Base-by-base conservation (phyloP, 257 asterid species). In the Marsdenia floribunda region DNA sequence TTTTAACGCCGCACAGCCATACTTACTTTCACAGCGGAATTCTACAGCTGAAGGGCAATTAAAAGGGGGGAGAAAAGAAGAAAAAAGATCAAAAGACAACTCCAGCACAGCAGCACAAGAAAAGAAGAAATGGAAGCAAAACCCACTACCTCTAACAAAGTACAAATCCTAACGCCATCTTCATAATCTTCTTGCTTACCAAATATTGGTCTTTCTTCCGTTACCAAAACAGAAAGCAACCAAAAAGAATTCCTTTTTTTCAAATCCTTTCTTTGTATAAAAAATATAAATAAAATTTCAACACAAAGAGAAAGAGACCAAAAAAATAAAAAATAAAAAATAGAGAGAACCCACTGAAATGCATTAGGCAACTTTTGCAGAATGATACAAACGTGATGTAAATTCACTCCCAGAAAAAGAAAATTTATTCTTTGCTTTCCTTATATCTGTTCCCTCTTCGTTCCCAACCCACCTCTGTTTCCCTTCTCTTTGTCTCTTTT, bases 361-460 rank as follows among this genome's bases (percentile, higher is more conserved):
- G 18, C 54, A 42, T 21, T 46, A 12, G 60, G 42, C 60, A 22
- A 70, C 73, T 70, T 70, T 49, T 14, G 49, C 73, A 68, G 37
- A 69, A 69, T 11, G 73, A 29, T 42, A 44, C 18, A 46, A 68
- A 68, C n/a, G 70, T 18, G 49, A 11, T 68, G n/a, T 11, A 68
- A 44, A 69, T 49, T 50, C 59, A 47, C 59, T 60, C 42, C 78
- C 12, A 8, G 6, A 2, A 44, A 44, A 44, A 6, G 33, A 77
- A 35, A 79, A 54, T 75, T 3, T 64, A 76, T 54, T 85, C 84
- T 69, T 82, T 82, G 46, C 76, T 72, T 70, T 71, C 65, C 58
- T 59, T 22, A 26, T 6, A 3, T 35, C 69, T 68, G 59, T 59
- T 74, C 60, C 49, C 57, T 74, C 54, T 78, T 81, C 81, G 69